Percentiles rank a stretch among this genome's conserved stretches.
phyloP scores from a whole-genome alignment of 2,329 filamentous ascomycete genomes.

The Xylaria multiplex region DNA sequence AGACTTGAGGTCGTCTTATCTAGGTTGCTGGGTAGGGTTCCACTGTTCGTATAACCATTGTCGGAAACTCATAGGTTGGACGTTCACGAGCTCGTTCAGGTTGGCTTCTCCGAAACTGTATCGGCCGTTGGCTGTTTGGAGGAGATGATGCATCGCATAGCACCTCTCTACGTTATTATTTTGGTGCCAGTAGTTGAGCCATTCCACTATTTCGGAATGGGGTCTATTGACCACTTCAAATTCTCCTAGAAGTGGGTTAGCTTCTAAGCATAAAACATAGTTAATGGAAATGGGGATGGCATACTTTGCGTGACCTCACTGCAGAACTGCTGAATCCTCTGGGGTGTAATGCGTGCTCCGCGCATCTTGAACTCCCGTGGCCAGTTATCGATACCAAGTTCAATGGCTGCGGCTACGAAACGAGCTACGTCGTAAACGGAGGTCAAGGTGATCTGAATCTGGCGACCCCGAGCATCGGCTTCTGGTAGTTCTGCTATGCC shows the following conservation, averaged over 20 bases:
- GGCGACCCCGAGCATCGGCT: slow-evolving; percentile 59
- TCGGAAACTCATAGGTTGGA: slow-evolving; percentile 62
- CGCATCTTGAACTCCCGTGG: slow-evolving; percentile 74
- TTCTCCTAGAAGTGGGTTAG: slow-evolving; percentile 38
- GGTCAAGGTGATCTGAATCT: slow-evolving; percentile 71
- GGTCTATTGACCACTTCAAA: slow-evolving; percentile 51
- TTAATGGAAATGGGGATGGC: slow-evolving; percentile 29
- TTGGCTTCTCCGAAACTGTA: slow-evolving; percentile 72
- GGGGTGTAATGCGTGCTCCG: slow-evolving; percentile 71
- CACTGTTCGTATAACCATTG: slow-evolving; percentile 65
- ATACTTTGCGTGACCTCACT: slow-evolving; percentile 61
- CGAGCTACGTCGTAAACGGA: slow-evolving; percentile 75
- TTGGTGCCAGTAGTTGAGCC: slow-evolving; percentile 56
- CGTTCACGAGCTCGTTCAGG: slow-evolving; percentile 62
- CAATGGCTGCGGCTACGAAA: slow-evolving; percentile 76
- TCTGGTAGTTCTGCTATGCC: slow-evolving; percentile 70
- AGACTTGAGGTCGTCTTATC: background rate
- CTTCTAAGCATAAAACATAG: slow-evolving; percentile 22
- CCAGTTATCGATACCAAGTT: slow-evolving; percentile 70
- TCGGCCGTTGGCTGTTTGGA: slow-evolving; percentile 74
- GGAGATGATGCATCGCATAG: slow-evolving; percentile 67
- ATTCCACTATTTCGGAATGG: slow-evolving; percentile 54
- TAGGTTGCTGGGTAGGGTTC: slow-evolving; percentile 46
- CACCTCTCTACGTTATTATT: slow-evolving; percentile 60
- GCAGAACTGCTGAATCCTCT: slow-evolving; percentile 65